Conservation (phyloP, 192 early-diverging fungal genomes). For the Gamsiella multidivaricata region DNA sequence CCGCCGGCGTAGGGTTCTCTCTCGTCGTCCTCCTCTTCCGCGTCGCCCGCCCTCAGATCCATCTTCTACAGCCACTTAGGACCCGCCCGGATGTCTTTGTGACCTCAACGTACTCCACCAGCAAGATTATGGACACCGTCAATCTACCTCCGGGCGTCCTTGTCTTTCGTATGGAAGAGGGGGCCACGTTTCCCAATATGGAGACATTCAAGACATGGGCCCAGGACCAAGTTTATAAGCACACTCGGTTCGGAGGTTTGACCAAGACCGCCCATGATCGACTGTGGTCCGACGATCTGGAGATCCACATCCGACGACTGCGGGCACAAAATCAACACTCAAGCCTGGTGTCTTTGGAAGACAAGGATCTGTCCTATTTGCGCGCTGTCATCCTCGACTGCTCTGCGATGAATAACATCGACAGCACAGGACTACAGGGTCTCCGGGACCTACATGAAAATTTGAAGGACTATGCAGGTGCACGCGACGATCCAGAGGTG, state of each 20-base stretch:
- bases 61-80: conserved; percentile 39
- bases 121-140: conserved; percentile 2
- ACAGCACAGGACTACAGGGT: conserved; percentile 80
- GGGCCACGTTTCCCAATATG: conserved; percentile 76
- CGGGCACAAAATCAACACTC: conserved; percentile 22
- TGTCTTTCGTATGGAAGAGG: conserved; percentile 71
- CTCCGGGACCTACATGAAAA: conserved; percentile 63
- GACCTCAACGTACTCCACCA: not conserved
- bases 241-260: conserved; percentile 21
- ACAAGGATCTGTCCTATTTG: conserved; percentile 61
- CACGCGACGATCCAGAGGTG: conserved; percentile 5
- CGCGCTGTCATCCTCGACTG: conserved; percentile 84
- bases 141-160: conserved; percentile 68
- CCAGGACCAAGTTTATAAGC: conserved; percentile 39
- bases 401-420: conserved; percentile 75
- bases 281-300: conserved; percentile 24
- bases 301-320: conserved; percentile 46
- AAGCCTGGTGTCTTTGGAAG: too few relatives aligned
- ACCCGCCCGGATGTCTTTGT: conserved; percentile 37
- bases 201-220: conserved; percentile 60
- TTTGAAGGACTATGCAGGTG: conserved; percentile 35
- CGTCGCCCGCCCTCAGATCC: conserved; percentile 70
- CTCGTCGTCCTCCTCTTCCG: conserved; percentile 78
- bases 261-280: conserved; percentile 9
- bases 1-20: conserved; percentile 75